Conservation (phyloP, 106 monocot genomes). For the Ottelia alismoides region DNA sequence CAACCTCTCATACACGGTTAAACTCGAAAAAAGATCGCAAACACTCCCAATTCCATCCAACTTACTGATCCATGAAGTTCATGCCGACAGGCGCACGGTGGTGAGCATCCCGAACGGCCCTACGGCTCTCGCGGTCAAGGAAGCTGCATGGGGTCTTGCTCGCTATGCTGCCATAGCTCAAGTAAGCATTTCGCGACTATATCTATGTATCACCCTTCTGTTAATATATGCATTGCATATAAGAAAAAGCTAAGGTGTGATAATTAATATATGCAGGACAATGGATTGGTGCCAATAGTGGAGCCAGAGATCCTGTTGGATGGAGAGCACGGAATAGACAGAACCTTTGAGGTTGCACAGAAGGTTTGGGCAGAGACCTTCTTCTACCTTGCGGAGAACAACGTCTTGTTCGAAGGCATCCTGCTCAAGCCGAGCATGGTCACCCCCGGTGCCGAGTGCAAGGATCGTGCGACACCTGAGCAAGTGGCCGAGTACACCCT, state of each 20-base stretch:
- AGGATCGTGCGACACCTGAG: slow-evolving; percentile 24
- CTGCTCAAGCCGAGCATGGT: slow-evolving; percentile 37
- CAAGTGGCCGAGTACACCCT: slow-evolving; percentile 30
- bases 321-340: slow-evolving; percentile 29
- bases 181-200: slow-evolving; percentile 12
- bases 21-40: too few species aligned
- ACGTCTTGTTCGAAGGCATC: slow-evolving; percentile 29
- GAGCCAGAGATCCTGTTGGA: slow-evolving; percentile 39
- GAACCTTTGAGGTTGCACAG: slow-evolving; percentile 28
- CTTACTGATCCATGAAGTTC: too few species aligned
- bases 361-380: slow-evolving; percentile 34
- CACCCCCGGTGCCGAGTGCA: slow-evolving; percentile 36
- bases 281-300: slow-evolving; percentile 29
- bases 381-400: slow-evolving; percentile 34
- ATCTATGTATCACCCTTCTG: too few species aligned
- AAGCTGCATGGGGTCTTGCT: slow-evolving; percentile 62
- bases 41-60: too few species aligned
- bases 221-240: too few species aligned
- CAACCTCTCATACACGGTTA: too few species aligned
- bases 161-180: slow-evolving; percentile 58
- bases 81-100: slow-evolving; percentile 91
- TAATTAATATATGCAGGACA: slow-evolving; percentile 17
- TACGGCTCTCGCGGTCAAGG: slow-evolving; percentile 58
- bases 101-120: slow-evolving; percentile 75
- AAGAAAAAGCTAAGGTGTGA: too few species aligned